Evolutionary conservation across 1,139 yeast genomes (phyloP), one percentile per base, ranked within the genome.

Genomic region (Entelexis sorbosivorans): DNA sequence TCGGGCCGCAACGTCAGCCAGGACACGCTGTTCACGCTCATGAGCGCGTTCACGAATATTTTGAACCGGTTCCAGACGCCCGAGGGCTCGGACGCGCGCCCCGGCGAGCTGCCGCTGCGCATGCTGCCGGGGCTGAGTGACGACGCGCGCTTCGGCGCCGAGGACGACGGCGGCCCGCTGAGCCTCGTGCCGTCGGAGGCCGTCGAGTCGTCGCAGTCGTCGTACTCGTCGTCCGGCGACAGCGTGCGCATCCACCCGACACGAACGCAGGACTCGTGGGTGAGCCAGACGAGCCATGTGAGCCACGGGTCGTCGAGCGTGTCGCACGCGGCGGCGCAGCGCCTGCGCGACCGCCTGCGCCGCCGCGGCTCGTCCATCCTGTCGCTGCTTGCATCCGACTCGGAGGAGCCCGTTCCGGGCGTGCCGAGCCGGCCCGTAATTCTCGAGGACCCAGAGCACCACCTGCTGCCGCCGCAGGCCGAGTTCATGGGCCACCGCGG

Each of bases 1-100:
- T 77, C 93, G 1, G 83, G 83, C 1, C 66, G 73, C 24, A 73
- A 80, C 19, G 77, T 87, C 14, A 66, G 73, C 0, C 81, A 82
- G 56, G 69, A 66, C 1, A 82, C 82, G 47, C 78, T 88, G 60
- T 68, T 79, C 36, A 72, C 70, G 39, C 81, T 86, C 60, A 76
- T 88, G 73, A 71, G 72, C 44, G 55, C 66, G 4, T 67, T 70
- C 14, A 64, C 73, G 26, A 53, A 52, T 14, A 35, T 57, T 1
- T 10, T 52, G 28, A 38, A 33, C 29, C 33, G 43, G 28, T 26
- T 50, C 17, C 48, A 42, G 42, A 38, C 31, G 24, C 39, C 48
- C 17, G 54, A 40, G 11, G 26, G 31, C 11, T 20, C 24, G 31
- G 29, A 20, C 38, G 22, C 32, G 31, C 38, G 46, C 36, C 13